Evolutionary conservation across 2,329 filamentous ascomycete species (phyloP).

Genomic region (Cladosporium oxysporum): DNA sequence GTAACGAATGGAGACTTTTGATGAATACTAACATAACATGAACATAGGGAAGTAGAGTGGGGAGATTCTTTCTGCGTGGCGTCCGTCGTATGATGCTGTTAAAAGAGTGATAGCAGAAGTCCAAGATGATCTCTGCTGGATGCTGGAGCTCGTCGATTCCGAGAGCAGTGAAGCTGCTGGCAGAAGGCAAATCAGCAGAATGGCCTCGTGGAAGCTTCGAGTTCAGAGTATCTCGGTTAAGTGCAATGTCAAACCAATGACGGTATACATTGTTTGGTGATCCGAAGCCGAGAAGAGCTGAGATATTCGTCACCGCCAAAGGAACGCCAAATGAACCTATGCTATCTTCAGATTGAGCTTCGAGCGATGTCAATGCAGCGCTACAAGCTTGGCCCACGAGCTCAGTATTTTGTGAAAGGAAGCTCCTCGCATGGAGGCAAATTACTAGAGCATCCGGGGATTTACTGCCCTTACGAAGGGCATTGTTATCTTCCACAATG

Average conservation of each 20-base stretch:
- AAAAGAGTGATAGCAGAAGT: constrained; percentile 16
- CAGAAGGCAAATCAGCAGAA: neutral
- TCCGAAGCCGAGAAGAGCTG: constrained; percentile 57
- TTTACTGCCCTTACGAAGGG: constrained; percentile 37
- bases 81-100: constrained; percentile 17
- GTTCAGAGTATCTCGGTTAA: constrained; percentile 24
- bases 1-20: constrained; percentile 32
- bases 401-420: constrained; percentile 53
- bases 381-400: constrained; percentile 48
- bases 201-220: constrained; percentile 17
- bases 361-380: constrained; percentile 57
- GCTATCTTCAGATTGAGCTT: constrained; percentile 55
- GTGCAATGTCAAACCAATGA: constrained; percentile 32
- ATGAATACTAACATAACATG: constrained; percentile 66
- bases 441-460: constrained; percentile 51
- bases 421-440: constrained; percentile 63
- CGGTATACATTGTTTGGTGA: constrained; percentile 51
- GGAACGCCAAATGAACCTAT: constrained; percentile 49
- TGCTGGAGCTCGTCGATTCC: neutral
- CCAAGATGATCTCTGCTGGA: constrained; percentile 17
- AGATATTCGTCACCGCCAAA: constrained; percentile 59
- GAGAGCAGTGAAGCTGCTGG: neutral
- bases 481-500: constrained; percentile 41
- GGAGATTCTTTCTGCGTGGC: constrained; percentile 44
- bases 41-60: constrained; percentile 58